Evolutionary conservation across 352 stramenopile species (phyloP).

Genomic region (Elongisporangium anandrum): DNA sequence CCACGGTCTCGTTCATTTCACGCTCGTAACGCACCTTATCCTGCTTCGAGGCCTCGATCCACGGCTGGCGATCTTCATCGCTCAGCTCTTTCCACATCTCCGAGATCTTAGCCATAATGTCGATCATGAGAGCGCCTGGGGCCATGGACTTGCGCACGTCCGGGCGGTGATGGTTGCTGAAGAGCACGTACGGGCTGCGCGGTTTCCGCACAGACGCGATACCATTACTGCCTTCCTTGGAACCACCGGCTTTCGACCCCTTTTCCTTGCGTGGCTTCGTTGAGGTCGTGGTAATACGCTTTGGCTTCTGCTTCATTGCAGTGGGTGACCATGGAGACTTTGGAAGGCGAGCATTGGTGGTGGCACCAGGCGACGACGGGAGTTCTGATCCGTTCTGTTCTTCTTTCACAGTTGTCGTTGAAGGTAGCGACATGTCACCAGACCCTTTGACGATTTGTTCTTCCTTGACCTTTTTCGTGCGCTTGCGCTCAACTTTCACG

Average conservation of each 20-base stretch:
- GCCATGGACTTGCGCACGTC: constrained; percentile 42
- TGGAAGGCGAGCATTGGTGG: constrained; percentile 23
- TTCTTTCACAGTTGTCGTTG: background rate
- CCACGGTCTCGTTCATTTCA: constrained; percentile 65
- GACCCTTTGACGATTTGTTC: constrained; percentile 36
- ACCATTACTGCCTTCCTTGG: constrained; percentile 12
- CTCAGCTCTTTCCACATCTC: constrained; percentile 57
- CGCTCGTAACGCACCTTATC: constrained; percentile 62
- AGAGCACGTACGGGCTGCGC: constrained; percentile 66
- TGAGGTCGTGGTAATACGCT: background rate
- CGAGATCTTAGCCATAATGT: constrained; percentile 54
- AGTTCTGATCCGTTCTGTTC: constrained; percentile 1
- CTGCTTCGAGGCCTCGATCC: constrained; percentile 51
- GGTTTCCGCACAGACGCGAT: constrained; percentile 27
- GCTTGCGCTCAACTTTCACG: constrained; percentile 17
- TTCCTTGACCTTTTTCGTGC: constrained; percentile 39
- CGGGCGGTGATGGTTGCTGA: constrained; percentile 55
- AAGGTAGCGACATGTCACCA: background rate
- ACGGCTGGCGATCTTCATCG: constrained; percentile 46
- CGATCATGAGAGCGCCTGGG: constrained; percentile 41
- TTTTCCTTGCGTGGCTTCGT: constrained; percentile 51
- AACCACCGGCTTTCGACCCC: constrained; percentile 17
- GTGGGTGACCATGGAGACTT: constrained; percentile 64
- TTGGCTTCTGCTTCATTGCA: constrained; percentile 56
- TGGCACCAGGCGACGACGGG: constrained; percentile 5